Base-by-base conservation (phyloP, 1,284 basidiomycete genomes). In the Hemileia vastatrix region DNA sequence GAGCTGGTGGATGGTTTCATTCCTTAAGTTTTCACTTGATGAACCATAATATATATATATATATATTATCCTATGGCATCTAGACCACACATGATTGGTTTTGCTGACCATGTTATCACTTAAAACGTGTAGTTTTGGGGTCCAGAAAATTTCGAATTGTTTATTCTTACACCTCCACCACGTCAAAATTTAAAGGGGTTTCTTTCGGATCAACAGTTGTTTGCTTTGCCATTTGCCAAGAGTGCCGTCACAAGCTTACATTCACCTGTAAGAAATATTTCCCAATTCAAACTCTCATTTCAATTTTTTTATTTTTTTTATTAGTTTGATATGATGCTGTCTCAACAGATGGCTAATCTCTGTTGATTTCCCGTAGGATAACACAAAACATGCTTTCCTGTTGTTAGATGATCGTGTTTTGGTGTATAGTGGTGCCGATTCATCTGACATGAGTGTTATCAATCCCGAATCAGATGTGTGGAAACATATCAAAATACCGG, bases 381-480 rank as follows among this genome's bases (percentile, higher is more conserved):
- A 93, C 71, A 90, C 90, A 2, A 83, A 90, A 66, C 94, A 95
- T 72, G 93, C 90, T 0, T 95, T 97, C 76, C 80, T 96, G 40
- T 91, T 96, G 76, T 84, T 94, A 82, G 92, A 97, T 71, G 92
- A 97, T 72, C 83, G 90, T 44, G 86, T 91, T 1, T 81, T 96
- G 2, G 85, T 98, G n/a, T 98, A 97, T 74, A 84, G 95, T 64
- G 94, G 95, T 2, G 88, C 90, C 19, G 94, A 98, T 76, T 92
- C 96, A 76, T 92, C 91, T 6, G 94, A 98, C 72, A 88, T 95
- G 85, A 93, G 90, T 72, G 86, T 98, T 53, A 96, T 98, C 75
- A 96, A 96, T 72, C 94, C 94, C n/a, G 93, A 96, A 72, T 90
- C 90, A 2, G 94, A 97, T 71, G 91, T 96, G 6, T 96, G 93